Conservation (phyloP, 148 eudicot genomes). For the Pharnaceum exiguum region DNA sequence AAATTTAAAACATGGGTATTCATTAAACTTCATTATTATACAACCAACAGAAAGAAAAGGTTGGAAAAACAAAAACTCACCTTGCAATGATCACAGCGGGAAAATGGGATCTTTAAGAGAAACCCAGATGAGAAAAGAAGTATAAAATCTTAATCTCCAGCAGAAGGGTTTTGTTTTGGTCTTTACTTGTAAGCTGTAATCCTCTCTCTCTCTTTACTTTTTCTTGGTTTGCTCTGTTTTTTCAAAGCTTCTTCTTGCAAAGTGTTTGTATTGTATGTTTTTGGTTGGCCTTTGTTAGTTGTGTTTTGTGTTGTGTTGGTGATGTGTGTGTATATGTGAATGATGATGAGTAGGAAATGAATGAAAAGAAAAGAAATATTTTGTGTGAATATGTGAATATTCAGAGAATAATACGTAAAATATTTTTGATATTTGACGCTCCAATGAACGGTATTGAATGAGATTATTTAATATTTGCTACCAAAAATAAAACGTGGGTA, state of each 20-base stretch:
- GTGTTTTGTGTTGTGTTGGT: too few species aligned
- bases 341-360: not conserved
- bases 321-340: too few species aligned
- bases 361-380: conserved; percentile 1
- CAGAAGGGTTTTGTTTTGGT: conserved; percentile 31
- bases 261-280: too few species aligned
- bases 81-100: not conserved
- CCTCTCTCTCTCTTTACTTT: not conserved
- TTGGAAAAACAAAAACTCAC: conserved; percentile 12
- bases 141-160: not conserved
- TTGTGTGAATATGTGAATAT: conserved; percentile 16
- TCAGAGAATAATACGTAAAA: conserved; percentile 12
- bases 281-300: too few species aligned
- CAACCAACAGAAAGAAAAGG: too few species aligned
- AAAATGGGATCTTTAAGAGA: conserved; percentile 10
- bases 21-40: not conserved
- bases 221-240: not conserved
- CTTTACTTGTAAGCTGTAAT: conserved; percentile 2
- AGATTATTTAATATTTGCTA: not conserved
- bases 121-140: conserved; percentile 14
- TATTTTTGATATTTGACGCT: not conserved
- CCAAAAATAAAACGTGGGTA: conserved; percentile 23
- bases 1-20: too few species aligned
- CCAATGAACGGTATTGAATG: not conserved
- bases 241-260: not conserved